Evolutionary conservation across 2,329 filamentous ascomycete species (phyloP), one percentile per base, ranked within the genome.

Genomic region (Tolypocladium album): DNA sequence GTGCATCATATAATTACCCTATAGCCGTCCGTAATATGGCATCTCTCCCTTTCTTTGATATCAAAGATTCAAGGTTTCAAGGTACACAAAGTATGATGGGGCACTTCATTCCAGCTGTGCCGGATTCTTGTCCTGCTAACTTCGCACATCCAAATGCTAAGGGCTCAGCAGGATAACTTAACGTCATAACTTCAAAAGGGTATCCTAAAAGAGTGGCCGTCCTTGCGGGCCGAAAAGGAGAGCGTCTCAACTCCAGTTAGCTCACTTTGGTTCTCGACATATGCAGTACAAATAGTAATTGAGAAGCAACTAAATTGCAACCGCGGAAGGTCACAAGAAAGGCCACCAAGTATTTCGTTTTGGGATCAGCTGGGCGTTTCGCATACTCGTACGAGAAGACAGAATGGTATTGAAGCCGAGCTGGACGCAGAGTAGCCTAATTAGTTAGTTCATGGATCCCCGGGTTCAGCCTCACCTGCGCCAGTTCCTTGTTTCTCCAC

Each of bases 221-320:
- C 79, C 71, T 81, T 83, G 68, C 80, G 78, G 52, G 78, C 66
- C 39, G 75, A 76, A 63, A 83, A 77, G 80, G 80, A 74, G 13
- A 83, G 72, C 70, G 80, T 83, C 63, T 77, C 79, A 53, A 73
- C 75, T 36, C 34, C 11, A 36, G 7, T 36, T 6, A 36, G 34
- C 11, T 36, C 34, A 31, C 27, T 31, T 31, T 31, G 27, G 34
- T 9, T 36, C 34, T 36, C 11, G 34, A 36, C 34, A 36, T 36
- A 36, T 8, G 34, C 34, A 11, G 38, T 39, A 39, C 38, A 13
- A 39, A 39, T 17, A 13, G 4, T 3, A 13, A 34, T 34, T 4
- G 47, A 11, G 27, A 9, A 52, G 15, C 22, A 50, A 12, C 17
- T 3, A 27, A 27, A 22, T 31, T 20, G 39, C 3, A 7, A n/a